Percentiles rank a stretch among this genome's conserved stretches.
Evolutionary conservation across 306 rosid species (phyloP).

Genomic region (Fagus crenata): DNA sequence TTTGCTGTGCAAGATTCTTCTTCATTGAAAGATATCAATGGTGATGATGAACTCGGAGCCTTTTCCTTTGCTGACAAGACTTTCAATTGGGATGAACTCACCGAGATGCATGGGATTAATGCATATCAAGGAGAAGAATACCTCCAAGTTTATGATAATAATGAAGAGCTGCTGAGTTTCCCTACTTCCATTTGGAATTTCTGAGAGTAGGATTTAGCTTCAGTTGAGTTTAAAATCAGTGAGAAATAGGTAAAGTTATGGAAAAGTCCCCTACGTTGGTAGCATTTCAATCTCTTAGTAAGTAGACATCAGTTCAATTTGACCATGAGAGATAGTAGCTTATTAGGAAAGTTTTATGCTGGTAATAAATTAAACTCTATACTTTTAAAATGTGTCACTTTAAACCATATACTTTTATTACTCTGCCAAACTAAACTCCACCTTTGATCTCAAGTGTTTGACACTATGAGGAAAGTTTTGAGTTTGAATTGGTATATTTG

Average conservation of each 20-base stretch:
- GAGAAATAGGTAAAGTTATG: background rate
- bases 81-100: slow-evolving; percentile 76
- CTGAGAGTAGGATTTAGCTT: slow-evolving; percentile 30
- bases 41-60: slow-evolving; percentile 47
- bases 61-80: slow-evolving; percentile 45
- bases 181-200: slow-evolving; percentile 80
- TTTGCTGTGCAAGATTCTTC: slow-evolving; percentile 43
- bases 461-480: too few relatives aligned
- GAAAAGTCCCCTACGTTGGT: too few relatives aligned
- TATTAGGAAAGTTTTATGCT: too few relatives aligned
- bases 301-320: too few relatives aligned
- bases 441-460: too few relatives aligned
- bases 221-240: slow-evolving; percentile 22
- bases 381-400: too few relatives aligned
- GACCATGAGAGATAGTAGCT: too few relatives aligned
- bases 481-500: too few relatives aligned
- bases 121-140: slow-evolving; percentile 51
- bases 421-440: too few relatives aligned
- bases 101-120: slow-evolving; percentile 60
- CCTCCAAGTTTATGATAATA: slow-evolving; percentile 49
- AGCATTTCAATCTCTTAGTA: too few relatives aligned
- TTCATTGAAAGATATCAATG: slow-evolving; percentile 21
- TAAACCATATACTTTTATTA: too few relatives aligned
- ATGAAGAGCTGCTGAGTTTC: slow-evolving; percentile 53
- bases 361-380: too few relatives aligned